Evolutionary conservation across 2,329 filamentous ascomycete genomes (phyloP).

Genomic region (Botrytis squamosa): DNA sequence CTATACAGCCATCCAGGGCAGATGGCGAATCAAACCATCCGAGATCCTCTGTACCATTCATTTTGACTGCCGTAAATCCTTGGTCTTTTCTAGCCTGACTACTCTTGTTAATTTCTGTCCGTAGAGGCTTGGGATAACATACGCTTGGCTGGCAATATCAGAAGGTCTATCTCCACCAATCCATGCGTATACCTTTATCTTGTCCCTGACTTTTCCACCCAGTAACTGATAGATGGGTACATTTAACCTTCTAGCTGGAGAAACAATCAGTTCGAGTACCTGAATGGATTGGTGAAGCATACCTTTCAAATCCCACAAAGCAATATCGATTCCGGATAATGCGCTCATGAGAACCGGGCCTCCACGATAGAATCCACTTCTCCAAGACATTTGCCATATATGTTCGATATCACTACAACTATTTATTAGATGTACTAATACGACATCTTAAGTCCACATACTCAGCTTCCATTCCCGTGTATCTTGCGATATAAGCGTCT

Average conservation of each 20-base stretch:
- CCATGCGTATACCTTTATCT: constrained; percentile 73
- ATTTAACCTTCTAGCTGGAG: constrained; percentile 52
- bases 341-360: constrained; percentile 81
- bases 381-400: constrained; percentile 74
- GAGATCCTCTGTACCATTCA: constrained; percentile 76
- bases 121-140: constrained; percentile 32
- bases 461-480: constrained; percentile 69
- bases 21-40: constrained; percentile 74
- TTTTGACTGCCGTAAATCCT: constrained; percentile 68
- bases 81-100: constrained; percentile 58
- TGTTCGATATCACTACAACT: constrained; percentile 68
- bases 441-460: constrained; percentile 39
- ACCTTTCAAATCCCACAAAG: constrained; percentile 74
- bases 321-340: constrained; percentile 74
- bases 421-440: background rate
- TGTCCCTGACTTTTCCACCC: constrained; percentile 70
- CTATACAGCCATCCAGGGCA: constrained; percentile 60
- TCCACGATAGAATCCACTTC: constrained; percentile 72
- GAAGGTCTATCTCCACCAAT: constrained; percentile 71
- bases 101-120: constrained; percentile 19
- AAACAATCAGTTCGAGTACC: background rate
- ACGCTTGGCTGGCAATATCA: constrained; percentile 65
- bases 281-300: constrained; percentile 17
- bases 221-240: constrained; percentile 73
- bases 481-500: constrained; percentile 61